Base-by-base conservation (phyloP, 345 rosid genomes). In the Tarenaya hassleriana region DNA sequence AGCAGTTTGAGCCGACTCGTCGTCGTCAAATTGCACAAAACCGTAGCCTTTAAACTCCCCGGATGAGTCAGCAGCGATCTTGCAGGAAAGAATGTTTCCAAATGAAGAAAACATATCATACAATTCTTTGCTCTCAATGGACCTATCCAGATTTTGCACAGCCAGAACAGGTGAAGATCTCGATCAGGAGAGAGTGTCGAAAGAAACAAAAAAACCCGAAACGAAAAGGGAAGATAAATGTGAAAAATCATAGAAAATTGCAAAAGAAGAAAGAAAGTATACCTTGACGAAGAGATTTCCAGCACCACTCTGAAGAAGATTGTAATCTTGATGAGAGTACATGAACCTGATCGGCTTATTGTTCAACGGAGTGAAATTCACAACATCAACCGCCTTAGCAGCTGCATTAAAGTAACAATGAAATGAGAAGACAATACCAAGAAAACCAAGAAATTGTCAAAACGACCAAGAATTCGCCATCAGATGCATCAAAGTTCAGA, bases 1-100 rank as follows among this genome's bases (percentile, higher is more conserved):
- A 52, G 98, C 96, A 53, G 61, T 72, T 68, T 79, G 87, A 8
- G 96, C 84, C 58, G 94, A 59, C 41, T 88, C 96, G 40, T 81
- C 95, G 47, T 48, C 73, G 18, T 84, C 96, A 58, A 72, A 87
- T 66, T 91, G 98, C 17, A 91, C 94, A 76, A 91, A 91, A 5
- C 98, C 98, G 69, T 88, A 88, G 60, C 96, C 96, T 68, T 75
- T 91, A 11, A 94, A 91, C 63, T 84, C 94, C 40, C 96, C 98
- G 47, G 79, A 69, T 31, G 72, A 5, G 56, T 91, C 98, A 19
- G 95, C 79, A 43, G 95, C 95, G 17, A 92, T 86, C 77, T 88
- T 88, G 73, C 98, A 88, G 5, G 96, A 92, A 41, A 92, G 73
- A 16, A 92, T 79, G 66, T 61, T 88, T 37, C 98, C 98, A 4